Conservation (phyloP, 139 green algal species). For the Chlorella sp. region DNA sequence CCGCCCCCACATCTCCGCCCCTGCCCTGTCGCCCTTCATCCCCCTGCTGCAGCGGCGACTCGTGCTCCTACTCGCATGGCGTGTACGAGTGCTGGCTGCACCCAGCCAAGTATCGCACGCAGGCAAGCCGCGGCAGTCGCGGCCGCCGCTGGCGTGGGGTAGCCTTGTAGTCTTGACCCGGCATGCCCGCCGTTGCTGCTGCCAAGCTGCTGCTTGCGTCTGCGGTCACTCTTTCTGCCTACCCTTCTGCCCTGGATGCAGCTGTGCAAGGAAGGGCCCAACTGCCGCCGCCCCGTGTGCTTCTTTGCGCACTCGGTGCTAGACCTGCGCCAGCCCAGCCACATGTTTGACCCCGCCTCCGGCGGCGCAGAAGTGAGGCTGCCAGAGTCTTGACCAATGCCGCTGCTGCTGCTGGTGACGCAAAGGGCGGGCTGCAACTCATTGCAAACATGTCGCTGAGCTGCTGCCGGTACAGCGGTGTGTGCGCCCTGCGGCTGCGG, state of each 20-base stretch:
- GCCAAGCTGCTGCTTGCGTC: no score
- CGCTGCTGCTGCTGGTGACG: no score
- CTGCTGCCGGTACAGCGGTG: neutral
- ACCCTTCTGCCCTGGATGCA: conserved; percentile 46
- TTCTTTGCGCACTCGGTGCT: conserved; percentile 91
- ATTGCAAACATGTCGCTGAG: neutral
- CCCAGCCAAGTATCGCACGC: conserved; percentile 83
- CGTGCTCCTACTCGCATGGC: conserved; percentile 87
- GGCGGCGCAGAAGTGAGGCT: neutral
- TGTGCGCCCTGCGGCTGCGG: neutral
- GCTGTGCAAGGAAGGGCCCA: conserved; percentile 87
- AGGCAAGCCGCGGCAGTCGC: no score
- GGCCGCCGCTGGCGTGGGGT: no score
- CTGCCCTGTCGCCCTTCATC: neutral
- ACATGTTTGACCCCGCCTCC: conserved; percentile 2
- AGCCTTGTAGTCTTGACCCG: no score
- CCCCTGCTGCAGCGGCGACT: conserved; percentile 61
- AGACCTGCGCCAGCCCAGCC: conserved; percentile 75
- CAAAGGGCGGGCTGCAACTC: neutral
- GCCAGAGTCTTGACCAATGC: no score
- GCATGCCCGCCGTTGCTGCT: no score
- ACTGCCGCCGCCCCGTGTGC: conserved; percentile 86
- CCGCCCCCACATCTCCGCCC: no score
- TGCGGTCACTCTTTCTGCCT: no score
- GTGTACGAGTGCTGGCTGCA: conserved; percentile 96